Evolutionary conservation across 306 rosid species (phyloP).

Genomic region (Trifolium pratense): DNA sequence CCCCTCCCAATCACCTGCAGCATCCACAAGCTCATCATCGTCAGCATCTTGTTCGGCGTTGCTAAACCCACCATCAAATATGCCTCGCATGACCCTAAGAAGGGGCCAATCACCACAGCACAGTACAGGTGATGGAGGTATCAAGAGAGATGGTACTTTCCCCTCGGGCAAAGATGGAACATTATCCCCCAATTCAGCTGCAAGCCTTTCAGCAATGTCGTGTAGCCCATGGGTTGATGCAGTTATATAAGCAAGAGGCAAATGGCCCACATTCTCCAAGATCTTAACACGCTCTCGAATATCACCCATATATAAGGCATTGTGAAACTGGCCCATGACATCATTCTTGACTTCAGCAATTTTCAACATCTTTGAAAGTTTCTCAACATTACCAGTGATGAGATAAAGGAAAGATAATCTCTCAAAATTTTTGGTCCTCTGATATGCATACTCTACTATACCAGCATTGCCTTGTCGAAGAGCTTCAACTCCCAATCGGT

Average conservation of each 20-base stretch:
- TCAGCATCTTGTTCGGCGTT: constrained; percentile 50
- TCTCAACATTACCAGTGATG: constrained; percentile 77
- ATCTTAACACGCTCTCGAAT: constrained; percentile 81
- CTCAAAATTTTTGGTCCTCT: constrained; percentile 90
- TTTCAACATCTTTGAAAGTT: constrained; percentile 93
- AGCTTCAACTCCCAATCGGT: constrained; percentile 87
- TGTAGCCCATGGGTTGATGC: constrained; percentile 84
- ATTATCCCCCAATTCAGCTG: constrained; percentile 77
- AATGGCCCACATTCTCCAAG: constrained; percentile 87
- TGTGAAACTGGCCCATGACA: constrained; percentile 98
- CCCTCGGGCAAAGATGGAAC: constrained; percentile 78
- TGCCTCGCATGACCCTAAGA: constrained; percentile 80
- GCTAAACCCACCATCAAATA: constrained; percentile 86
- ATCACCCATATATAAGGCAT: constrained; percentile 85
- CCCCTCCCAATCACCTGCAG: constrained; percentile 84
- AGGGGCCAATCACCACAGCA: constrained; percentile 96
- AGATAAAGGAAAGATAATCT: constrained; percentile 94
- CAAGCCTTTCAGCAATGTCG: constrained; percentile 82
- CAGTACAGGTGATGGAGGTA: constrained; percentile 74
- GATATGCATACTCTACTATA: constrained; percentile 92
- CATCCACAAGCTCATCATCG: constrained; percentile 70
- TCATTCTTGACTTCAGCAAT: constrained; percentile 95
- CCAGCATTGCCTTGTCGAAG: constrained; percentile 96
- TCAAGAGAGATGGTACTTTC: constrained; percentile 71
- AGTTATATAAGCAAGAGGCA: constrained; percentile 84